Evolutionary conservation across 2,329 filamentous ascomycete genomes (phyloP), one percentile per base, ranked within the genome.

Genomic region (Ophiostoma piceae): DNA sequence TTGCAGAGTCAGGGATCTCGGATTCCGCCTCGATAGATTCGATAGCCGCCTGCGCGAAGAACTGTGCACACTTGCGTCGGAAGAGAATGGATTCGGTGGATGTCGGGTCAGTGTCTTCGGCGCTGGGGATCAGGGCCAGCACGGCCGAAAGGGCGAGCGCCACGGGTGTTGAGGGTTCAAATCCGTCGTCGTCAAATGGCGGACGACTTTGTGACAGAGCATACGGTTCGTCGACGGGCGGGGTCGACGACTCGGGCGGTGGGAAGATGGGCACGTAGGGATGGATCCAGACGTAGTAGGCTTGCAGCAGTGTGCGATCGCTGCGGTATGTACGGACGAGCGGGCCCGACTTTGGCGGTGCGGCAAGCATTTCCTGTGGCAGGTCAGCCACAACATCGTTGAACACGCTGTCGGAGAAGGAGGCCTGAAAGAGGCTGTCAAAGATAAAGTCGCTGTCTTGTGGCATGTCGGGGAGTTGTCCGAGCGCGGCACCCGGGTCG

Each of bases 211-310:
- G 79, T 14, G 78, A 73, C 6, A 79, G 73, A 4, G 78, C 74
- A 0, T 77, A 71, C 5, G 78, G 75, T 68, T 79, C 76, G 71
- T 79, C 80, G 41, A 76, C 47, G 6, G 71, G 72, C 14, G 79
- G 67, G 11, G 19, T 29, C 19, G 43, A 75, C 37, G 74, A 71
- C 26, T 76, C 75, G 6, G 82, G 82, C 2, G 83, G 77, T 14
- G 83, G 83, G 2, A 85, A 74, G 47, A 84, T 82, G 3, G 83
- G 83, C 22, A 84, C 81, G 71, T 79, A 84, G 0, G 82, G 79
- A 71, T 85, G 83, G 69, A 84, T 82, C 78, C 81, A 85, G 69
- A 82, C 79, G 71, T 85, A 85, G 74, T 85, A 85, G 3, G 82
- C 83, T 70, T 83, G 80, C 26, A 84, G 76, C 80, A 83, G 79